phyloP scores from a whole-genome alignment of 2,329 filamentous ascomycete species.

The Rutstroemia sp. region DNA sequence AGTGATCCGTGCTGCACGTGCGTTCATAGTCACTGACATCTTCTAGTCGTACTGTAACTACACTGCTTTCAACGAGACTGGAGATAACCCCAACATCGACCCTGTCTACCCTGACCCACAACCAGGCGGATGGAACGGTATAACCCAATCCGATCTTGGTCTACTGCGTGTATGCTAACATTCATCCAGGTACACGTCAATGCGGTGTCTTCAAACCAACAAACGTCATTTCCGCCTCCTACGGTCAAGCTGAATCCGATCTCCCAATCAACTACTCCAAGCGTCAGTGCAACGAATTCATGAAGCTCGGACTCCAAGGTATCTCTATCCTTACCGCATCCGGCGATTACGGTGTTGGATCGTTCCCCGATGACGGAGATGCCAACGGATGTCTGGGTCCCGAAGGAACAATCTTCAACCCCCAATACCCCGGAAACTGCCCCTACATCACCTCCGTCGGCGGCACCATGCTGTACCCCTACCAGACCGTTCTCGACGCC shows the following conservation, averaged over 20 bases:
- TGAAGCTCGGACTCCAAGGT: constrained; percentile 60
- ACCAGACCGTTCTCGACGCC: constrained; percentile 34
- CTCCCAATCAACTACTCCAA: constrained; percentile 53
- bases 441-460: constrained; percentile 63
- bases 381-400: constrained; percentile 38
- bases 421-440: constrained; percentile 57
- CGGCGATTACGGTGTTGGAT: constrained; percentile 50
- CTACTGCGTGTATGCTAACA: neutral
- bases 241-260: constrained; percentile 60
- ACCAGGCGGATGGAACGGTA: constrained; percentile 35
- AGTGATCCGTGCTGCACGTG: neutral
- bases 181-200: constrained; percentile 9
- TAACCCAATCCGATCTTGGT: neutral
- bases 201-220: constrained; percentile 19
- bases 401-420: constrained; percentile 19
- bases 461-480: constrained; percentile 43
- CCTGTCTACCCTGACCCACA: constrained; percentile 36
- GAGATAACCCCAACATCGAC: constrained; percentile 34
- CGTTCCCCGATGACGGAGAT: constrained; percentile 53
- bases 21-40: neutral
- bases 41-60: constrained; percentile 37
- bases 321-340: constrained; percentile 56
- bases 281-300: constrained; percentile 56
- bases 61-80: constrained; percentile 36
- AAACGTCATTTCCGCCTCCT: constrained; percentile 50